phyloP scores from a whole-genome alignment of 2,329 filamentous ascomycete species.

The Nannizziopsis arthrosporioides region DNA sequence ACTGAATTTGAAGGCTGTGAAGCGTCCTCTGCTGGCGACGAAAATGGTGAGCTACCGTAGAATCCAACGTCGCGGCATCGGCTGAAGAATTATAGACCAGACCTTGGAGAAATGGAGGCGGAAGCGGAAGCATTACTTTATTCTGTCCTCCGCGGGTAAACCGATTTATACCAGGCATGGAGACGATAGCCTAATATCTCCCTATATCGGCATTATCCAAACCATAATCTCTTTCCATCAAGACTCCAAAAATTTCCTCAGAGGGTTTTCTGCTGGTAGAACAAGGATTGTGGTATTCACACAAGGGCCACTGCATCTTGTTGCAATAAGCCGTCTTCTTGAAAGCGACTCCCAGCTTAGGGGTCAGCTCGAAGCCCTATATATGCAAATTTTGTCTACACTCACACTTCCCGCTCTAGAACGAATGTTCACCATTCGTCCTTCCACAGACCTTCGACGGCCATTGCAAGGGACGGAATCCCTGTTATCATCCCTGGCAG shows the following conservation, averaged over 20 bases:
- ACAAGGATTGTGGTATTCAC: slow-evolving; percentile 76
- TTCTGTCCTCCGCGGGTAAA: slow-evolving; percentile 89
- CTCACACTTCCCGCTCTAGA: slow-evolving; percentile 77
- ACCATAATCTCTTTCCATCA: slow-evolving; percentile 98
- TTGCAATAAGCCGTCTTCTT: slow-evolving; percentile 82
- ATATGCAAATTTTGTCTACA: slow-evolving; percentile 97
- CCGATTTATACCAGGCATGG: slow-evolving; percentile 95
- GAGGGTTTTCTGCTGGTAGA: slow-evolving; percentile 74
- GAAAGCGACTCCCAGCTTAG: slow-evolving; percentile 84
- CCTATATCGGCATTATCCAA: slow-evolving; percentile 88
- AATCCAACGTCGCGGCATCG: no score
- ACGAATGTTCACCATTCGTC: slow-evolving; percentile 76
- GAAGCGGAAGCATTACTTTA: slow-evolving; percentile 94
- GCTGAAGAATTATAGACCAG: background rate
- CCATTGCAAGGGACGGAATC: slow-evolving; percentile 86
- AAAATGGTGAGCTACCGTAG: slow-evolving; percentile 40
- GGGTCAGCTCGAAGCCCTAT: slow-evolving; percentile 79
- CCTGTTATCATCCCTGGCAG: slow-evolving; percentile 78
- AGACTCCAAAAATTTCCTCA: slow-evolving; percentile 61
- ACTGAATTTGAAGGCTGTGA: slow-evolving; percentile 65
- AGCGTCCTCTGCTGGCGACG: slow-evolving; percentile 43
- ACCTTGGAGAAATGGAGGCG: slow-evolving; percentile 69
- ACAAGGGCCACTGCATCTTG: slow-evolving; percentile 79
- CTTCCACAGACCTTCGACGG: slow-evolving; percentile 84
- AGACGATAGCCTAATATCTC: slow-evolving; percentile 77